Evolutionary conservation across 2,329 filamentous ascomycete genomes (phyloP), one percentile per base, ranked within the genome.

Genomic region (Aspergillus aculeatinus): DNA sequence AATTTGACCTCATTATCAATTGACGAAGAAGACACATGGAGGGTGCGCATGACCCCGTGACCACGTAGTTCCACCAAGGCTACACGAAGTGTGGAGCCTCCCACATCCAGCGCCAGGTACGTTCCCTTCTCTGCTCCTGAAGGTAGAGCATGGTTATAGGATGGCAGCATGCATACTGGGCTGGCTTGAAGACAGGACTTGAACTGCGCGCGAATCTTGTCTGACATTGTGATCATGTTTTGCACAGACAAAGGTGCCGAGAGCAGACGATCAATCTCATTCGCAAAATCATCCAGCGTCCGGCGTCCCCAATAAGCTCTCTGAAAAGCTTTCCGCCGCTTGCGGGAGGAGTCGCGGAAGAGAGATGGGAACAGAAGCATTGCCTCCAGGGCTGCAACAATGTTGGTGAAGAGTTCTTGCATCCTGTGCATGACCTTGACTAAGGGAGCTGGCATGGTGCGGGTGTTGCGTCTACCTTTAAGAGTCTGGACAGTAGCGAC

Each of bases 51-150:
- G 33, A 74, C 76, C n/a, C 75, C 69, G 7, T 74, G 68, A 56
- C 79, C 78, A 33, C 84, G 84, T 54, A 89, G 71, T 62, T 86
- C 79, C 31, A 88, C 82, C 62, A 88, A 73, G 27, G 85, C 86
- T 44, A 88, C 81, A 9, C 86, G 82, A 67, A 88, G 86, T 1
- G 85, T 88, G 16, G 86, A 88, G n/a, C 86, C 86, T 33, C 86
- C 86, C 21, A 88, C 84, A 67, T 89, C 86, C 60, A 89, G 76
- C 5, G 85, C 84, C 39, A 89, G 75, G 67, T 82, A 87, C 14
- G 84, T 85, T 9, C 86, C 86, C 52, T 74, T 78, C 71, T 89
- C 86, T 51, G 79, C 70, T 4, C 86, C 86, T 5, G 81, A 82
- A 1, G 86, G 86, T 5, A 88, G 76, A 19, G 82, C 82, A 68